phyloP scores from a whole-genome alignment of 139 green algal species.

The Closterium sp. region DNA sequence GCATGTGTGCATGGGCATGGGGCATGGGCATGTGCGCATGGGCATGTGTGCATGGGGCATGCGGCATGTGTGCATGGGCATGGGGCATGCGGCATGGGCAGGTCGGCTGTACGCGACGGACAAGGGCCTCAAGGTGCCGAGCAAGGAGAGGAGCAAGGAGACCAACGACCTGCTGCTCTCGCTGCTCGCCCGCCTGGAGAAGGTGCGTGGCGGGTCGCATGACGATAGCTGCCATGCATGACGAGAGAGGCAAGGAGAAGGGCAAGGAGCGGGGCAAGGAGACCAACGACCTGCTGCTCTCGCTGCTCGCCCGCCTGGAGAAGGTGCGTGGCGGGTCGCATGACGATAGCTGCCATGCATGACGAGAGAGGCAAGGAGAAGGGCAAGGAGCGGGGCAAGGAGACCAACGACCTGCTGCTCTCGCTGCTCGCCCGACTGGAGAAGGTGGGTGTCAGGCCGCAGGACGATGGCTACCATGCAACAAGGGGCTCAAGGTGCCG shows the following conservation, averaged over 20 bases:
- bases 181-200: slow-evolving; percentile 33
- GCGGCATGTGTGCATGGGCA: neutral
- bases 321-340: no score
- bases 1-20: neutral
- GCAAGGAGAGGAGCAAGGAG: slow-evolving; percentile 7
- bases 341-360: no score
- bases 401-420: slow-evolving; percentile 40
- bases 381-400: no score
- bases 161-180: slow-evolving; percentile 44
- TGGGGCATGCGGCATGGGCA: neutral
- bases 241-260: no score
- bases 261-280: no score
- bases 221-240: no score
- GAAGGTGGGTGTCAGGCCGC: no score
- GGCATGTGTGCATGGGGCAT: neutral
- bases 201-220: no score
- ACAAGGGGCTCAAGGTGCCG: slow-evolving; percentile 28
- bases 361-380: no score
- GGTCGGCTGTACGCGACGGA: slow-evolving; percentile 52
- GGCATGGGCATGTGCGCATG: neutral
- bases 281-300: slow-evolving; percentile 39
- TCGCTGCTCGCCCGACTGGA: slow-evolving; percentile 25
- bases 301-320: slow-evolving; percentile 24
- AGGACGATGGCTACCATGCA: no score
- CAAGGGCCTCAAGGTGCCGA: slow-evolving; percentile 16